phyloP scores from a whole-genome alignment of 176 grass and related monocot species.

The Areca catechu region DNA sequence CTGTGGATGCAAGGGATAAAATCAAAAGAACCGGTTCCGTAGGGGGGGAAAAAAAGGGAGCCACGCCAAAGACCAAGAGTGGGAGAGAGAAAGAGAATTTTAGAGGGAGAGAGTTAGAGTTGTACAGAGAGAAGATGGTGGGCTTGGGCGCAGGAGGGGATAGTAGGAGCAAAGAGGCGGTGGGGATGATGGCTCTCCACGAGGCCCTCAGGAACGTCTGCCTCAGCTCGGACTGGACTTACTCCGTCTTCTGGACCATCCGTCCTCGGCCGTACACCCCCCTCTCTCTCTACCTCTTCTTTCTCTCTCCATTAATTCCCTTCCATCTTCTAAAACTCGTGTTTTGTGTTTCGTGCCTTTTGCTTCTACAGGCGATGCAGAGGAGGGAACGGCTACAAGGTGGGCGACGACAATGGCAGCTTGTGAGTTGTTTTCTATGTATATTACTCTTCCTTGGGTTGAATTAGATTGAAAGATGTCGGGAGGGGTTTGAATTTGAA shows the following conservation, averaged over 20 bases:
- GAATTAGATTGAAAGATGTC: too few species aligned
- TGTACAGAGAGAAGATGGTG: slow-evolving; percentile 41
- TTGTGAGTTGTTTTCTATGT: slow-evolving; percentile 39
- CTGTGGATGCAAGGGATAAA: background rate
- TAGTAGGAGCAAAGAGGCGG: slow-evolving; percentile 81
- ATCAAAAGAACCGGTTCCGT: background rate
- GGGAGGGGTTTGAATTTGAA: background rate
- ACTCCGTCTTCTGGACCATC: slow-evolving; percentile 99
- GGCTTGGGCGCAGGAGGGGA: slow-evolving; percentile 31
- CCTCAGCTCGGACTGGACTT: slow-evolving; percentile 96
- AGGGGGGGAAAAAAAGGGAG: slow-evolving; percentile 18
- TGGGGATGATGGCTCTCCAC: slow-evolving; percentile 97
- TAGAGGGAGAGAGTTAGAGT: slow-evolving; percentile 1
- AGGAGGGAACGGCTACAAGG: slow-evolving; percentile 93
- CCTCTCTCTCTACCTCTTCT: background rate
- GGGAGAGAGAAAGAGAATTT: background rate
- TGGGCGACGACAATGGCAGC: slow-evolving; percentile 98
- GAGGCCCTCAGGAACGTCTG: slow-evolving; percentile 90
- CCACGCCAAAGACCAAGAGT: slow-evolving; percentile 23
- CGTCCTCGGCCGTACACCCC: slow-evolving; percentile 73
- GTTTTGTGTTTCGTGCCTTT: background rate
- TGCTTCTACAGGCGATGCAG: slow-evolving; percentile 53
- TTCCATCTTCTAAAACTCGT: background rate
- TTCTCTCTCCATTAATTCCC: background rate
- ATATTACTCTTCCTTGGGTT: too few species aligned